Evolutionary conservation across 2,329 filamentous ascomycete genomes (phyloP), one percentile per base, ranked within the genome.

Genomic region (Fusarium chuoi): DNA sequence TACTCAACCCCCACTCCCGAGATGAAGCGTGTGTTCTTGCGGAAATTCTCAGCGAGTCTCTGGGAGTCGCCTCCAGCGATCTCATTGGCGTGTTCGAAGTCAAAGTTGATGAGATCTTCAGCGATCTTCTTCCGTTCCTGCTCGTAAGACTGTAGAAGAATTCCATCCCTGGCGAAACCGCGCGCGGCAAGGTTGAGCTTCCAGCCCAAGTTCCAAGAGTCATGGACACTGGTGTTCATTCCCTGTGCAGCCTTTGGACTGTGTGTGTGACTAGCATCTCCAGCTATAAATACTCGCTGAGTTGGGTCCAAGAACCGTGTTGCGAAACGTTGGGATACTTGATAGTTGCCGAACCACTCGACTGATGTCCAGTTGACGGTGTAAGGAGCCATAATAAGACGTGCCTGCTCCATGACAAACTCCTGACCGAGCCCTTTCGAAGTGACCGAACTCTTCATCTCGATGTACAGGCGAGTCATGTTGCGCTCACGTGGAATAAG

Each of bases 401-500:
- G 86, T 14, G 91, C 91, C 55, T 89, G 87, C 73, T 88, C 85
- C 87, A 94, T 93, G 52, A 94, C 91, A 73, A 93, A 93, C 33
- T 92, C 89, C 70, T 92, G 87, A 5, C 89, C 85, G 36, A 87
- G 68, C 39, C 76, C 76, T 55, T 86, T 82, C 18, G 81, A 79
- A 74, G 84, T 85, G 28, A 73, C 68, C 26, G 76, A 78, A 24
- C 84, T 82, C 79, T 89, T 89, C 62, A 89, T 83, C 78, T 89
- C 87, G 62, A 89, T 88, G 75, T 89, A 89, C 71, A 89, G 84
- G 42, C 92, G 87, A 0, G 92, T 94, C 87, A 94, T 89, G 75
- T 92, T 92, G 39, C 91, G 85, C 80, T 94, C 92, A n/a, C 92
- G 88, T 5, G 92, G 92, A 58, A 94, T 91, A 78, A 93, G 91